Evolutionary conservation across 2,329 filamentous ascomycete species (phyloP), one percentile per base, ranked within the genome.

Genomic region (Colletotrichum sp.): DNA sequence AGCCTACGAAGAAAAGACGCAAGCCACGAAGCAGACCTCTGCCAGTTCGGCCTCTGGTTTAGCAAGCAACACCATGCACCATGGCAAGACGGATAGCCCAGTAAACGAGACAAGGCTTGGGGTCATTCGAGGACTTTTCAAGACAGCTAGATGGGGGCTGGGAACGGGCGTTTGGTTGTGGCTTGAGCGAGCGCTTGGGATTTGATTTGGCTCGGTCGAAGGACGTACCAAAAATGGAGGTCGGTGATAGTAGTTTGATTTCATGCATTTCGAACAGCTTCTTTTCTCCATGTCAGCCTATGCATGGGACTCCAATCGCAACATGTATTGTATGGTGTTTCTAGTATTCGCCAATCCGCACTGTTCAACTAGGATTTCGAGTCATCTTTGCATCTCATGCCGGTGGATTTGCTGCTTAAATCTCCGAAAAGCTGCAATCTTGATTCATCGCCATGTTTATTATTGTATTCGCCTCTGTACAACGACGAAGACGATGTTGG

Each of bases 311-410:
- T 44, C 0, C 9, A 49, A n/a, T 6, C 18, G 18, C 18, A 49
- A 4, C 0, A n/a, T 49, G 39, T 12, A 21, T n/a, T n/a, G 18
- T n/a, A n/a, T 0, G 1, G 0, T 6, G 39, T 49, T 18, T 49
- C 9, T 12, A n/a, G 18, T 10, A 0, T 10, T 16, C 18, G 55
- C 26, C 4, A 4, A 26, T 18, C 5, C 0, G 15, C 26, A 28
- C 9, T 26, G 15, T 18, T 18, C 8, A 28, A 59, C 15, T 28
- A 26, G 55, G 24, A 2, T 0, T 57, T 57, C 4, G 13, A 59
- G 8, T 4, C 6, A 13, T 4, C 10, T n/a, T 49, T 21, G n/a
- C 5, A 21, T 49, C 10, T 0, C 3, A 12, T 12, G 44, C 0
- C 6, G 44, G n/a, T 13, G 6, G 44, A 10, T 5, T 49, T 13